Evolutionary conservation across 352 stramenopile species (phyloP).

Genomic region (Pythium oligandrum): DNA sequence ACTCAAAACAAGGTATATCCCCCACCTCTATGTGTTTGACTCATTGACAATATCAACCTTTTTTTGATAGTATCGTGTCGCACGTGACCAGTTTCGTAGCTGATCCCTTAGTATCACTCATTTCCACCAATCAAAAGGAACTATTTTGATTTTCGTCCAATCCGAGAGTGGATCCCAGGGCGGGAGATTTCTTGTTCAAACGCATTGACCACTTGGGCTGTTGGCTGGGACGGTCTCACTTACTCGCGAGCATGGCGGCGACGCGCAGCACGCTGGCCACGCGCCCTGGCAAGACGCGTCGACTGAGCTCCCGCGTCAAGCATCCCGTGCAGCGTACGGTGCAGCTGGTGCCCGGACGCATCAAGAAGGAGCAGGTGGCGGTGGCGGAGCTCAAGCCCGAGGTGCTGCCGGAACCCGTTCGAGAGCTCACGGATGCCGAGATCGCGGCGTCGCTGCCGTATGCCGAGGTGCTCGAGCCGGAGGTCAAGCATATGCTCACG

Average conservation of each 20-base stretch:
- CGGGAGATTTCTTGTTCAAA: too few species aligned
- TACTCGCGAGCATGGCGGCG: background rate
- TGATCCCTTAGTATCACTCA: too few species aligned
- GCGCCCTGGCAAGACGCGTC: background rate
- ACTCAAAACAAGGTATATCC: too few species aligned
- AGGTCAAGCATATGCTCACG: conserved; percentile 11
- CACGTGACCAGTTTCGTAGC: too few species aligned
- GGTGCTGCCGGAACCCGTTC: background rate
- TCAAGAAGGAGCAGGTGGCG: conserved; percentile 9
- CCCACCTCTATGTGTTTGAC: too few species aligned
- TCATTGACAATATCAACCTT: background rate
- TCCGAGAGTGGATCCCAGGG: background rate
- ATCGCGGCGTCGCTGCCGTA: conserved; percentile 18
- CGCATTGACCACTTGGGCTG: too few species aligned
- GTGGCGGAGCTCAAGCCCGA: conserved; percentile 2
- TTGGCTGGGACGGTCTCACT: background rate
- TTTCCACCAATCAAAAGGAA: conserved; percentile 15
- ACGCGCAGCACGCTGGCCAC: background rate
- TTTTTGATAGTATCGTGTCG: background rate
- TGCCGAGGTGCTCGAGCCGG: conserved; percentile 15
- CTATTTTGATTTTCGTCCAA: conserved; percentile 5
- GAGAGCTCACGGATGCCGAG: conserved; percentile 21
- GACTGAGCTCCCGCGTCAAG: conserved; percentile 16
- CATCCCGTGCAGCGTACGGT: background rate
- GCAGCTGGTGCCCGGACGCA: background rate